A percentile compares a stretch with the other conserved stretches of the same genome.
phyloP scores from a whole-genome alignment of 2,329 filamentous ascomycete genomes.

The Diplodia sapinea region DNA sequence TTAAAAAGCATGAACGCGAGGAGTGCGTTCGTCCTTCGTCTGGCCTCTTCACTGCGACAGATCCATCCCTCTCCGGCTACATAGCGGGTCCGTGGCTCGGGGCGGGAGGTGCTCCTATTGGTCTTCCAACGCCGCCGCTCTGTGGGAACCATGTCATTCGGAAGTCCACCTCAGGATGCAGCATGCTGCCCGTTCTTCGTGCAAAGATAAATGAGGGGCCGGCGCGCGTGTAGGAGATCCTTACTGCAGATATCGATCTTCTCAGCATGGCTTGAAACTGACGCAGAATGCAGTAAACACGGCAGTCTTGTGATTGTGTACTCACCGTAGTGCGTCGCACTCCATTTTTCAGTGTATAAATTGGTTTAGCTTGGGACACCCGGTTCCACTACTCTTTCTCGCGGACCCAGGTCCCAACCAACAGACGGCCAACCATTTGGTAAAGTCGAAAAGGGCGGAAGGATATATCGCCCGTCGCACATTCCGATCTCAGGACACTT shows the following conservation, averaged over 20 bases:
- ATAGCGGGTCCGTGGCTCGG: too few relatives aligned
- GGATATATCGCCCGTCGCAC: conserved; percentile 64
- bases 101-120: too few relatives aligned
- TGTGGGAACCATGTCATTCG: too few relatives aligned
- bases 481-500: conserved; percentile 49
- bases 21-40: too few relatives aligned
- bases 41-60: too few relatives aligned
- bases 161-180: background rate
- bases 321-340: background rate
- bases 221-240: background rate
- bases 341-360: background rate
- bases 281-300: too few relatives aligned
- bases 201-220: background rate
- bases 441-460: conserved; percentile 64
- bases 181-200: background rate
- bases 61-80: too few relatives aligned
- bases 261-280: too few relatives aligned
- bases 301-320: too few relatives aligned
- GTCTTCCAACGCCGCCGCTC: too few relatives aligned
- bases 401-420: conserved; percentile 57
- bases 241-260: background rate
- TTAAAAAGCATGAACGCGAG: background rate
- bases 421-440: conserved; percentile 67
- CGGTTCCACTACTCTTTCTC: conserved; percentile 36
- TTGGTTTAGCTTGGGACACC: conserved; percentile 16